Evolutionary conservation across 2,329 filamentous ascomycete genomes (phyloP).

Genomic region (Hypoxylon sp.): DNA sequence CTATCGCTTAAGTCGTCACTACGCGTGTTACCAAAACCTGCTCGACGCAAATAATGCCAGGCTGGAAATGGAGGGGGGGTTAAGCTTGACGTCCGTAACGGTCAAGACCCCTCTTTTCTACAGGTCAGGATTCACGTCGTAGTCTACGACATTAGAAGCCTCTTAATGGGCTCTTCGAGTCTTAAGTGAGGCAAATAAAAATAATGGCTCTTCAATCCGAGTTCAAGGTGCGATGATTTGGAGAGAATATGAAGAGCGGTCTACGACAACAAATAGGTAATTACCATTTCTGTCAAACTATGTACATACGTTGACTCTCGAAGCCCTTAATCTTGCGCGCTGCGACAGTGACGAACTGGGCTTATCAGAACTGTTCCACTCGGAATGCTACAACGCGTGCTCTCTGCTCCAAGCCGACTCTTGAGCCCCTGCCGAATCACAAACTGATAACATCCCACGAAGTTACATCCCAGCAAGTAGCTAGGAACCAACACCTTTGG

Average conservation of each 20-base stretch:
- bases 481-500: slow-evolving; percentile 9
- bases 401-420: slow-evolving; percentile 22
- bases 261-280: slow-evolving; percentile 28
- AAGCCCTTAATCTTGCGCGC: slow-evolving; percentile 42
- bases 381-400: slow-evolving; percentile 33
- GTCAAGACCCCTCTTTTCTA: slow-evolving; percentile 23
- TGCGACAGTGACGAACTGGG: slow-evolving; percentile 43
- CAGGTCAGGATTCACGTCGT: slow-evolving; percentile 21
- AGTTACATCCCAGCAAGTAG: neutral
- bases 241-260: slow-evolving; percentile 14
- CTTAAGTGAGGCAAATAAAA: slow-evolving; percentile 11
- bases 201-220: neutral
- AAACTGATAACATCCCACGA: slow-evolving; percentile 28
- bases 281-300: slow-evolving; percentile 35
- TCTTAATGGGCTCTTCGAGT: neutral
- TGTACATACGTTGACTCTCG: slow-evolving; percentile 27
- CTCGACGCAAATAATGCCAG: slow-evolving; percentile 6
- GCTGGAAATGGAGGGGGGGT: slow-evolving; percentile 15
- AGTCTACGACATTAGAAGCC: neutral
- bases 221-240: slow-evolving; percentile 6
- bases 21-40: neutral
- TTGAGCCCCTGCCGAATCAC: slow-evolving; percentile 25
- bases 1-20: slow-evolving; percentile 16
- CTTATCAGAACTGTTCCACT: slow-evolving; percentile 34
- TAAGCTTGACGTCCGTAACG: slow-evolving; percentile 8